Evolutionary conservation across 768 basidiomycete species (phyloP).

Genomic region (Naganishia onofrii): DNA sequence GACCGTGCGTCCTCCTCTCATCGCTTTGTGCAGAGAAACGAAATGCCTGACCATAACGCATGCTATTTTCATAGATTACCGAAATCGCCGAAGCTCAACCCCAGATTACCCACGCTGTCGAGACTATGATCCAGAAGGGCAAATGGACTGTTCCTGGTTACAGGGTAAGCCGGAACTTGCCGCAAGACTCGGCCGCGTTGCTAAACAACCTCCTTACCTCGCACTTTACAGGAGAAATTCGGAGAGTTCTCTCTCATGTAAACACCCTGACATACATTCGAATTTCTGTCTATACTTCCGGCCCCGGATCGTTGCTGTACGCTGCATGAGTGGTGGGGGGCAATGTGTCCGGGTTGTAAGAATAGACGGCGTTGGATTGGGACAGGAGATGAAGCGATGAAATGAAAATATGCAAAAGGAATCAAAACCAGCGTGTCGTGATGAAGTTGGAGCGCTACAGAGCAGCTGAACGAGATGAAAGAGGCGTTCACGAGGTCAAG

Average conservation of each 20-base stretch:
- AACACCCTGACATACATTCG: constrained; percentile 23
- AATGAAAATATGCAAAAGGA: constrained; percentile 22
- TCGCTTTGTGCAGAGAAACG: background rate
- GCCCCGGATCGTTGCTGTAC: background rate
- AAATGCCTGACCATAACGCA: background rate
- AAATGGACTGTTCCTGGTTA: constrained; percentile 70
- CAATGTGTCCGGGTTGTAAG: background rate
- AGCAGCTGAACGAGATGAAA: background rate
- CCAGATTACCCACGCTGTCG: constrained; percentile 81
- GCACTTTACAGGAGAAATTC: constrained; percentile 76
- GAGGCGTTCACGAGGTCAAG: background rate
- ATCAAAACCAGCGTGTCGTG: background rate
- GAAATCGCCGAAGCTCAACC: constrained; percentile 92
- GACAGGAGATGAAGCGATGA: constrained; percentile 1
- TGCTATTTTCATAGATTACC: constrained; percentile 60
- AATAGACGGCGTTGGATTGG: background rate
- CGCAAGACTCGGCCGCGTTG: background rate
- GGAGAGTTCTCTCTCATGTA: constrained; percentile 91
- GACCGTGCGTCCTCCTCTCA: constrained; percentile 64
- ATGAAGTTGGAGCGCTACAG: background rate
- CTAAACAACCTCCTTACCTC: background rate
- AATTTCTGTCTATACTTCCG: background rate
- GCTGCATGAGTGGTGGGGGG: background rate
- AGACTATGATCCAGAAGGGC: constrained; percentile 52
- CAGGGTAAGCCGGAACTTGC: constrained; percentile 46